Base-by-base conservation (phyloP, 768 basidiomycete species). In the Inosperma sp. region DNA sequence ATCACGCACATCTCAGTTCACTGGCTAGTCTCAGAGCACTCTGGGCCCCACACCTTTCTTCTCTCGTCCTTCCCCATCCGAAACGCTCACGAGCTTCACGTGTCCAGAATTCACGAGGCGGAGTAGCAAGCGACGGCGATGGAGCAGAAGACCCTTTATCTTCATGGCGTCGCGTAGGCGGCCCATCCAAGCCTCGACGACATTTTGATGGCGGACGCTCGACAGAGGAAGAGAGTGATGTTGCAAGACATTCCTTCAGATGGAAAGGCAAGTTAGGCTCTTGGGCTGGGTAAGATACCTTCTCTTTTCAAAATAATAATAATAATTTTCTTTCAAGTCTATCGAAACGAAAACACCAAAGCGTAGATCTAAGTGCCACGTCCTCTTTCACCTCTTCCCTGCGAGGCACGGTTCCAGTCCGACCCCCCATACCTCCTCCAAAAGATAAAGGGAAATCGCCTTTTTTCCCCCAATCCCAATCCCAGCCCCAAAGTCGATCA, bases 161-260 rank as follows among this genome's bases (percentile, higher is more conserved):
- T 33, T 2, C 48, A 56, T 39, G 56, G 58, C 19, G 60, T 3
- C 34, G 25, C 8, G 27, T 36, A 48, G 19, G 25, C 46, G 13
- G 47, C 50, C n/a, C 26, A 46, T 21, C 17, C 31, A 39, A 37
- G 29, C 29, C 37, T n/a, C 25, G 42, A 21, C 43, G 48, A 12
- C 33, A 44, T 2, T 52, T 62, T 36, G 67, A 66, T 17, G 72
- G 74, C 48, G 68, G 67, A 7, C 55, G 65, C 4, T 68, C 68
- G 12, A 75, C 74, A 4, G 75, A 76, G 54, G 76, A 78, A 27
- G 76, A 78, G 58, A 74, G 75, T 34, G 75, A 74, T 26, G 64
- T 40, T n/a, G 50, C 59, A 2, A 25, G 30, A 4, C 29, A 43
- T 33, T 27, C 19, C 17, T 49, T 58, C 49, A 46, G 40, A 56